Conservation (phyloP, 768 basidiomycete genomes). For the Xanthoconium purpureum region DNA sequence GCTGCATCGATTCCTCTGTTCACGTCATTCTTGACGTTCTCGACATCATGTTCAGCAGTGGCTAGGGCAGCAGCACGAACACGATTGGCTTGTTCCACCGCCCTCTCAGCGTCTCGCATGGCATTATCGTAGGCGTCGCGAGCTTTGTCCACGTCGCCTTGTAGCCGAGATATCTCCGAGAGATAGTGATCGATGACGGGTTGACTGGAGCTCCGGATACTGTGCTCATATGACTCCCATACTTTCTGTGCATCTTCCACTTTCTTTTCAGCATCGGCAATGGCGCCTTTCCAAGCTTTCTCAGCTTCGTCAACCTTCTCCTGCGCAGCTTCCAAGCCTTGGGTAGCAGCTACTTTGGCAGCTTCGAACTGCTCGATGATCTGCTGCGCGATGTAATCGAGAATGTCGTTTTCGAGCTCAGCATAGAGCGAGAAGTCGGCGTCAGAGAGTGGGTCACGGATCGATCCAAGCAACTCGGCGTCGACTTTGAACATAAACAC, state of each 20-base stretch:
- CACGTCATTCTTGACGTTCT: background rate
- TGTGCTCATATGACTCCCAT: background rate
- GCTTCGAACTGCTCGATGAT: background rate
- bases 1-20: background rate
- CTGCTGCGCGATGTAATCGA: background rate
- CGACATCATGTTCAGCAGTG: background rate
- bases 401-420: background rate
- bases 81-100: background rate
- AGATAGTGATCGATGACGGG: background rate
- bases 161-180: background rate
- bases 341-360: background rate
- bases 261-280: background rate
- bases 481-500: background rate
- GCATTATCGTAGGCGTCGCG: background rate
- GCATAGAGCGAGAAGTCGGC: background rate
- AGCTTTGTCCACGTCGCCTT: background rate
- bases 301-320: background rate
- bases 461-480: background rate
- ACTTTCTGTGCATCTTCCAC: background rate
- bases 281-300: background rate
- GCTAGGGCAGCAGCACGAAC: background rate
- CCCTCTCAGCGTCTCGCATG: background rate
- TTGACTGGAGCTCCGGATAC: background rate
- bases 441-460: background rate
- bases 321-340: background rate